A percentile compares a stretch with the other conserved stretches of the same genome.
Evolutionary conservation across 805 yeast species (phyloP).

Genomic region (Wickerhamiella azyma): DNA sequence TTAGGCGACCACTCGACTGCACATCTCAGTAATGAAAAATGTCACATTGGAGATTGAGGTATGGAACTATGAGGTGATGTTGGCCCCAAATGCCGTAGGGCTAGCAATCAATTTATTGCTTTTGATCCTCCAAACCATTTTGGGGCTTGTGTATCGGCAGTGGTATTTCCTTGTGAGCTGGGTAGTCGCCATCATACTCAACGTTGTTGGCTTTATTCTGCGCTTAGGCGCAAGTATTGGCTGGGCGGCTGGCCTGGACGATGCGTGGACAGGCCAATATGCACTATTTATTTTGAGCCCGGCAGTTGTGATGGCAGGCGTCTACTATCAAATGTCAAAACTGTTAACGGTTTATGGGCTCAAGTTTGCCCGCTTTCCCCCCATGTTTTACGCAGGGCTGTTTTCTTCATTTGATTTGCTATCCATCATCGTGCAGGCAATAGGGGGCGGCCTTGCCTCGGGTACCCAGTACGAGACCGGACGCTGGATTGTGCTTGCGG

Average conservation of each 20-base stretch:
- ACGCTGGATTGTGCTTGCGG: conserved; percentile 61
- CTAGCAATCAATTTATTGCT: conserved; percentile 40
- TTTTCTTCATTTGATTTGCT: conserved; percentile 54
- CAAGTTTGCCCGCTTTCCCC: conserved; percentile 36
- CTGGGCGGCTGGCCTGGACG: conserved; percentile 16
- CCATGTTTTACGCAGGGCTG: conserved; percentile 46
- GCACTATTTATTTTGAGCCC: conserved; percentile 65
- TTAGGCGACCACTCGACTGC: too few species aligned
- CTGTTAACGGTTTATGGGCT: conserved; percentile 48
- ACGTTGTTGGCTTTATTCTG: conserved; percentile 55
- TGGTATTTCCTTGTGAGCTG: conserved; percentile 57
- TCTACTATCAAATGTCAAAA: conserved; percentile 60
- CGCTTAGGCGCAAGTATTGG: conserved; percentile 35
- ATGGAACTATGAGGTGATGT: conserved; percentile 29
- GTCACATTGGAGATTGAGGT: not conserved
- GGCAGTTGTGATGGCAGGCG: conserved; percentile 70
- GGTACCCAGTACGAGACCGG: conserved; percentile 31
- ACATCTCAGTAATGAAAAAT: not conserved
- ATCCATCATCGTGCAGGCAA: conserved; percentile 53
- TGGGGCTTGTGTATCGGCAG: conserved; percentile 37
- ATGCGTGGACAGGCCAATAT: conserved; percentile 47
- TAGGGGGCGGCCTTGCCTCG: conserved; percentile 66
- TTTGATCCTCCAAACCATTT: conserved; percentile 29
- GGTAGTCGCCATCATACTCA: conserved; percentile 43
- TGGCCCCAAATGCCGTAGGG: conserved; percentile 46